A percentile compares a stretch with the other conserved stretches of the same genome.
phyloP scores from a whole-genome alignment of 768 basidiomycete genomes.

The Mycena galericulata region DNA sequence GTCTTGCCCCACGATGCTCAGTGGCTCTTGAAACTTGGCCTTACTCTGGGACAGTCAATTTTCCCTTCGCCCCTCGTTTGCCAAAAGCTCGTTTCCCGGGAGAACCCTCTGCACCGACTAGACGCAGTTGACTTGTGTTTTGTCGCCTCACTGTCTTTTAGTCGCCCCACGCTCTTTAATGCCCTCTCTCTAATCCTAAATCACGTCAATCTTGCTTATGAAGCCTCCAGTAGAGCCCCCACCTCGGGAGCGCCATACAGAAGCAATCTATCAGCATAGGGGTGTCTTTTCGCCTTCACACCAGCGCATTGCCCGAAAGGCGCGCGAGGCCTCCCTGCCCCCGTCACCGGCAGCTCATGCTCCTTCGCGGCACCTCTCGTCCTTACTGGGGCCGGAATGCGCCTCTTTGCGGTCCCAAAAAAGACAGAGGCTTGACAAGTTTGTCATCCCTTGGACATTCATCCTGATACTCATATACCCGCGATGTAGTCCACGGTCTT shows the following conservation, averaged over 20 bases:
- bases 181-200: background rate
- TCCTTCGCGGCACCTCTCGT: background rate
- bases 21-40: background rate
- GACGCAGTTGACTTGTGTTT: constrained; percentile 5
- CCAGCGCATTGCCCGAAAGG: background rate
- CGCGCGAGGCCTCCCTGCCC: background rate
- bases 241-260: background rate
- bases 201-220: background rate
- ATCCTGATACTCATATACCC: background rate
- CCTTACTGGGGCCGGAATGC: constrained; percentile 1
- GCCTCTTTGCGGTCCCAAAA: background rate
- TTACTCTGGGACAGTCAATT: background rate
- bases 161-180: background rate
- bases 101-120: background rate
- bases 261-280: background rate
- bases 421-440: background rate
- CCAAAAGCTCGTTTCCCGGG: background rate
- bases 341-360: background rate
- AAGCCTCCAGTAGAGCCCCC: background rate
- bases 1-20: background rate
- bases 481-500: background rate
- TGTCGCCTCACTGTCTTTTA: background rate
- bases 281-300: background rate
- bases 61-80: background rate
- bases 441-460: background rate